Conservation (phyloP, 352 stramenopile species). For the Lagenidium sp. region DNA sequence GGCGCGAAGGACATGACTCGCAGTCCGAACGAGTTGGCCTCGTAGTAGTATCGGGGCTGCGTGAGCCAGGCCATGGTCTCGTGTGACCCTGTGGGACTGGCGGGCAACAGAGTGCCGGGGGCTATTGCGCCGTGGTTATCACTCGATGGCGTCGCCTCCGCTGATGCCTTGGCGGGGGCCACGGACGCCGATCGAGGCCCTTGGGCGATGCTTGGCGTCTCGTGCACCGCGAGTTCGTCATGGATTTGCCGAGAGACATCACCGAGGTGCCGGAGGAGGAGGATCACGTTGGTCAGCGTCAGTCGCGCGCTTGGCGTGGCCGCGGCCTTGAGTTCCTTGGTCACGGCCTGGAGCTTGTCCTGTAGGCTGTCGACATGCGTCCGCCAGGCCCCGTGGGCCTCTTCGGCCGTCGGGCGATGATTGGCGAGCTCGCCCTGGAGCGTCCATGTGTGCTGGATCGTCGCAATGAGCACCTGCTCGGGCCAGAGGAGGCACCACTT, state of each 20-base stretch:
- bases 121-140: too few relatives aligned
- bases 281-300: constrained; percentile 33
- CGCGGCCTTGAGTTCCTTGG: constrained; percentile 44
- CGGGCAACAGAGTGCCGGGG: neutral
- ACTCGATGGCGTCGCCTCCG: too few relatives aligned
- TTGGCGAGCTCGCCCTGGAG: constrained; percentile 45
- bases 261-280: constrained; percentile 39
- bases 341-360: constrained; percentile 24
- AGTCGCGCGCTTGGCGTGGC: constrained; percentile 17
- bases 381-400: constrained; percentile 26
- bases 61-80: constrained; percentile 38
- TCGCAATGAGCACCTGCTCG: constrained; percentile 53
- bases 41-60: constrained; percentile 60
- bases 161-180: too few relatives aligned
- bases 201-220: neutral
- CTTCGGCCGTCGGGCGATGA: constrained; percentile 7
- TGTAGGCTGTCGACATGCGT: constrained; percentile 16
- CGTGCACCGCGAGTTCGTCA: constrained; percentile 15
- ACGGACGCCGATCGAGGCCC: too few relatives aligned
- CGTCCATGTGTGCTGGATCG: constrained; percentile 47
- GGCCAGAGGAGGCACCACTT: constrained; percentile 79
- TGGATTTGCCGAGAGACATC: constrained; percentile 29
- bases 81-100: neutral
- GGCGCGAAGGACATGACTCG: constrained; percentile 34
- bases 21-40: constrained; percentile 37